Base-by-base conservation (phyloP, 2,329 filamentous ascomycete species). In the Ilyonectria sp. region DNA sequence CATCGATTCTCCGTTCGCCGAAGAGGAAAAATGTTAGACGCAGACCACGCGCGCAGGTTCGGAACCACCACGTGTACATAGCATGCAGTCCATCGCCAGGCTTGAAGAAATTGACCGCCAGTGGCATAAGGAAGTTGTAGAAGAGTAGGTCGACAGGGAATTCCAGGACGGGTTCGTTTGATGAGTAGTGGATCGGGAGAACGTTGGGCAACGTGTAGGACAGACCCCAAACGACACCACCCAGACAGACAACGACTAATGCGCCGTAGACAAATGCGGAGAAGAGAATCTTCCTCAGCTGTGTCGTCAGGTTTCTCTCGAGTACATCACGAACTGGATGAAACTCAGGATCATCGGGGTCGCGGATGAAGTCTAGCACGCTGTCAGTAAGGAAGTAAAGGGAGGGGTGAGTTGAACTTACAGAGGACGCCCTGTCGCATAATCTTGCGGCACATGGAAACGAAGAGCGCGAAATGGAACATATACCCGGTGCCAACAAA, bases 381-480 rank as follows among this genome's bases (percentile, higher is more conserved):
- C 13, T 56, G 58, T 80, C 69, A 71, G 70, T 19, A 61, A 47
- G 2, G 11, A 11, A 19, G 15, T 10, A 54, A n/a, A 43, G 40
- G 6, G 17, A 19, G 13, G 1, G 5, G n/a, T 3, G 6, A 9
- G 33, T 17, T 2, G n/a, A 50, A 87, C 91, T 88, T 85, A 94
- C 92, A 98, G 66, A 99, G 86, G 46, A 99, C 96, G 58, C 96
- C 96, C 73, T 91, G 94, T 70, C 96, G 92, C 92, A 99, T 93
- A 66, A 98, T 97, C 83, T 97, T 98, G 69, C 96, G 92, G 81
- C 96, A 99, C 95, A 99, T 98, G 63, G 95, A 97, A 19, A 99
- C 96, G 78, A 99, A 99, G 3, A 99, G 88, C 6, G 96, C 96
- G 79, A 99, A 99, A 79, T 99, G 96, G 83, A 99, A 99, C 97